phyloP scores from a whole-genome alignment of 192 early-diverging fungal genomes.

The Mortierella hygrophila region DNA sequence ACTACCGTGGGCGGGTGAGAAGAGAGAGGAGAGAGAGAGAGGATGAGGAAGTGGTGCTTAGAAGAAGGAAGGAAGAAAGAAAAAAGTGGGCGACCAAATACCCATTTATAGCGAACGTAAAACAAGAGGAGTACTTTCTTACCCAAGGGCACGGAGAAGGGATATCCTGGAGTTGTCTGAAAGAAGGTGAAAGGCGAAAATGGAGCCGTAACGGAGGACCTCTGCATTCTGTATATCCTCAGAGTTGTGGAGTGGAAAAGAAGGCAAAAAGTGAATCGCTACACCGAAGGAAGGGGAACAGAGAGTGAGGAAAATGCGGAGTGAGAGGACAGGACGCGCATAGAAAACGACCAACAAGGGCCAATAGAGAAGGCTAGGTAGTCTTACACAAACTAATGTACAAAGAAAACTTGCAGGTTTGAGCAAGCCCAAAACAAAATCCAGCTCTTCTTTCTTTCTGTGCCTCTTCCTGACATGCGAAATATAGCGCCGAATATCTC shows the following conservation, averaged over 20 bases:
- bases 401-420: not conserved
- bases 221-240: not conserved
- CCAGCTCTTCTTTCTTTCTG: no score
- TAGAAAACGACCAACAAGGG: not conserved
- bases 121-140: not conserved
- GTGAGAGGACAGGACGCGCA: not conserved
- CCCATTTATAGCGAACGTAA: not conserved
- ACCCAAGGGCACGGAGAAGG: conserved; percentile 4
- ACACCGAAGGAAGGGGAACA: not conserved
- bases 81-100: not conserved
- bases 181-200: not conserved
- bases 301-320: not conserved
- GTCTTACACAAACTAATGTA: not conserved
- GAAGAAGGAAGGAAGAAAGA: conserved; percentile 7
- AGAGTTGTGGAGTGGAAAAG: not conserved
- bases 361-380: not conserved
- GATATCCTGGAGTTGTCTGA: not conserved
- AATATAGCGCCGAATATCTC: not conserved
- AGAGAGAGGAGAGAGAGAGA: conserved; percentile 8
- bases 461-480: not conserved
- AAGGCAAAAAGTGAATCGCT: not conserved
- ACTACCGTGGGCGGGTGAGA: not conserved
- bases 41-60: not conserved
- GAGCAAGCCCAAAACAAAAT: not conserved
- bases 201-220: not conserved